Evolutionary conservation across 352 stramenopile species (phyloP), one percentile per base, ranked within the genome.

Genomic region (Phytophthora cactorum): DNA sequence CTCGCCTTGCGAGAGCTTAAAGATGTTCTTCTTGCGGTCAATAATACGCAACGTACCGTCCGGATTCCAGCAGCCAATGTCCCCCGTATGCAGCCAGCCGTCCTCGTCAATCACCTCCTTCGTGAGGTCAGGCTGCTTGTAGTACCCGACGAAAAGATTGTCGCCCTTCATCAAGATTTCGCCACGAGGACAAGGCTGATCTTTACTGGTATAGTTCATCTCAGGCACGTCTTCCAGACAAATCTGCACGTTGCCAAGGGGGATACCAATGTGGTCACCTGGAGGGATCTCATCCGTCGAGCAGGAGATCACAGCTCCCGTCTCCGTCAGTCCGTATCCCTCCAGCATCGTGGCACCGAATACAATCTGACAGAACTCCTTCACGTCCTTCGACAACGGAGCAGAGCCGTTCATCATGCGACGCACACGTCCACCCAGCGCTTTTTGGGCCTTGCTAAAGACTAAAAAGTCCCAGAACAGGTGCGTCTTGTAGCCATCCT

Each of bases 41-140:
- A 97, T 84, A 59, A 98, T 97, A 50, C 86, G 76, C 36, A 98
- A 73, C 54, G 84, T 96, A 47, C 93, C 92, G 72, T 98, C 82
- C 1, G 83, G 70, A 69, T 98, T 98, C 78, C 98, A 98, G 17
- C 83, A 78, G 46, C 93, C 97, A 51, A 99, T 98, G 78, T 99
- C 97, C 22, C 97, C 97, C 3, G 97, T 99, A 75, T 98, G 92
- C 60, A 99, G 97, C 89, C 92, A 99, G 14, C 96, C 96, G n/a
- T 95, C 92, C 7, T 74, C 79, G 56, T 98, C 91, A 22, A 99
- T 84, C 2, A 84, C 88, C 66, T 98, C 90, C 7, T 75, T 75
- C 0, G 96, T 99, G 31, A 94, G 91, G 65, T 97, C 89, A 0
- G 83, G 77, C 64, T 99, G 91, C 60, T 98, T 98, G 84, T 98